Conservation (phyloP, 495 filamentous ascomycete genomes). For the Penicillium atrosanguineum region DNA sequence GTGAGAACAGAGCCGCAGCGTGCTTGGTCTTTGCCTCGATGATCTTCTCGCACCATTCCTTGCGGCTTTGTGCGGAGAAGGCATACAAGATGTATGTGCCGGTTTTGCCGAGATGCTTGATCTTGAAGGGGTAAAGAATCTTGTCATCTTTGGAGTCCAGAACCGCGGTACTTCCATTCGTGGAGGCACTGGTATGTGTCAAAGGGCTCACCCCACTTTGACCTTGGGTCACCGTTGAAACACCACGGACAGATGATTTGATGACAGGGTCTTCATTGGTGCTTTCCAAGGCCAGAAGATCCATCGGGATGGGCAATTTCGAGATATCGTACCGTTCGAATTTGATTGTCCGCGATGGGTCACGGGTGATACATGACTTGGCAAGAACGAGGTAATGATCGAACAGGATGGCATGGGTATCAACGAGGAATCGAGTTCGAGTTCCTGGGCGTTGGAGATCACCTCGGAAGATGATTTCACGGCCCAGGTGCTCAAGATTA, state of each 20-base stretch:
- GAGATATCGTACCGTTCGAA: slow-evolving; percentile 93
- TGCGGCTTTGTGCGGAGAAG: slow-evolving; percentile 63
- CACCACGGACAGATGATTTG: slow-evolving; percentile 74
- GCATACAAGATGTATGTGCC: slow-evolving; percentile 88
- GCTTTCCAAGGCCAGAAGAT: slow-evolving; percentile 86
- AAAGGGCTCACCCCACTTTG: slow-evolving; percentile 53
- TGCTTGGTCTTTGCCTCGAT: slow-evolving; percentile 91
- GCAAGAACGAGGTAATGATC: slow-evolving; percentile 95
- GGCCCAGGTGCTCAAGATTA: slow-evolving; percentile 86
- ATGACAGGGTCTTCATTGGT: slow-evolving; percentile 86
- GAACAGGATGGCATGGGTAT: slow-evolving; percentile 89
- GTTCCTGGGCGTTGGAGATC: slow-evolving; percentile 86
- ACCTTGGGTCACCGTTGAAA: slow-evolving; percentile 56
- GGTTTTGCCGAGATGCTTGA: slow-evolving; percentile 89
- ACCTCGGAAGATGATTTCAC: slow-evolving; percentile 83
- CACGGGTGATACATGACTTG: slow-evolving; percentile 69
- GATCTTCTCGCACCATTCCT: slow-evolving; percentile 92
- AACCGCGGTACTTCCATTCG: slow-evolving; percentile 48
- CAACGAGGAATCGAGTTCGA: slow-evolving; percentile 81
- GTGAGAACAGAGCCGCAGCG: slow-evolving; percentile 79
- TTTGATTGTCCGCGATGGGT: slow-evolving; percentile 61
- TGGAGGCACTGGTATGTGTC: slow-evolving; percentile 57
- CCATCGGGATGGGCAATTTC: slow-evolving; percentile 96
- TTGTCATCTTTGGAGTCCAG: slow-evolving; percentile 68
- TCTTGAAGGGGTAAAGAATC: slow-evolving; percentile 88